Conservation (phyloP, 208 protist genomes). For the Trypanosoma platydactyli region DNA sequence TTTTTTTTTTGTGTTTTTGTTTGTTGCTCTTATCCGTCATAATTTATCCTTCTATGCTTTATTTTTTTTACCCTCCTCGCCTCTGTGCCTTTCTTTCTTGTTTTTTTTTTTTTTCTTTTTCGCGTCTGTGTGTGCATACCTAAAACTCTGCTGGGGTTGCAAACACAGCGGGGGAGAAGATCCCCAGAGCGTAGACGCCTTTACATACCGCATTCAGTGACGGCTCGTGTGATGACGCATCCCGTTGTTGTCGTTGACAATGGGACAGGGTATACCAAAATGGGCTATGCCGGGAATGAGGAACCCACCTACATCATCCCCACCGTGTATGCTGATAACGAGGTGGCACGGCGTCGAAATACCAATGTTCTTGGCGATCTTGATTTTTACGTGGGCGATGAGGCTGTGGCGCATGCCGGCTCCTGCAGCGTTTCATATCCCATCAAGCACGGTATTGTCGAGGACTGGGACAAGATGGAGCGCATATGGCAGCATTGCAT, state of each 20-base stretch:
- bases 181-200: too few species aligned
- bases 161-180: too few species aligned
- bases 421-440: constrained; percentile 61
- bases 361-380: constrained; percentile 84
- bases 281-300: constrained; percentile 97
- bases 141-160: too few species aligned
- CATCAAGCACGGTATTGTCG: constrained; percentile 93
- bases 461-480: constrained; percentile 98
- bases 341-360: constrained; percentile 25
- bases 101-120: too few species aligned
- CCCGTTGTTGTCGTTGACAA: constrained; percentile 98
- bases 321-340: constrained; percentile 84
- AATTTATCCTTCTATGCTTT: background rate
- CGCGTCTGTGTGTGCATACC: too few species aligned
- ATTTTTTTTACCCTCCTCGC: background rate
- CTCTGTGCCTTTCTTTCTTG: too few species aligned
- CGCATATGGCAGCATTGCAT: constrained; percentile 96
- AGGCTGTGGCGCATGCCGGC: constrained; percentile 65
- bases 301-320: constrained; percentile 96
- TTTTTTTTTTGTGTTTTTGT: background rate
- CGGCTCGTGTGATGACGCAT: constrained; percentile 18
- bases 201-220: too few species aligned
- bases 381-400: constrained; percentile 96
- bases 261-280: constrained; percentile 98
- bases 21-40: background rate